Base-by-base conservation (phyloP, 2,329 filamentous ascomycete species). In the Neurospora sp. region DNA sequence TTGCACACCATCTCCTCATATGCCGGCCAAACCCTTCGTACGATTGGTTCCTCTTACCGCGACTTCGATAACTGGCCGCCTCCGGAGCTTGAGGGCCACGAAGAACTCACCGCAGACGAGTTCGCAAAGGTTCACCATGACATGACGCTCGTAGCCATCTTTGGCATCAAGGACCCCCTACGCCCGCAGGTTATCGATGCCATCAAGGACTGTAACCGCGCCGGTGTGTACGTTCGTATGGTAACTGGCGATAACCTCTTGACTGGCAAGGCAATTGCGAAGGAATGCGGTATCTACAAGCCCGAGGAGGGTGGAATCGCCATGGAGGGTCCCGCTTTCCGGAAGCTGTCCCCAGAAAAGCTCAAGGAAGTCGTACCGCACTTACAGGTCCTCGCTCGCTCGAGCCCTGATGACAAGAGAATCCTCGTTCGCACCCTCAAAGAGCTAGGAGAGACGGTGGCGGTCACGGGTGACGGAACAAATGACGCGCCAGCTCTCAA, bases 81-180 rank as follows among this genome's bases (percentile, higher is more conserved):
- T 3, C 72, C 70, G 69, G 75, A 76, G 67, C 72, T 76, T 6
- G 71, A 70, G 0, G 73, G 71, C 11, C 41, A 46, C 70, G 89
- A 87, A 19, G 82, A 88, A 4, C 91, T 94, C 12, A 62, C 23
- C 15, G 52, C 52, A 8, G 52, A 33, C 15, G 83, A 87, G 70
- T 83, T 86, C 72, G 81, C 84, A 71, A 86, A 89, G 52, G 78
- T 94, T 2, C 91, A 92, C 78, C 84, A 85, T 68, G 84, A 91
- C 69, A 92, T 95, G 87, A 88, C 86, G 4, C 91, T 93, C 81
- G 81, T 93, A 73, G 88, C 88, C 19, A 82, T 92, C 52, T 89
- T 91, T 67, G 91, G 90, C 74, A 92, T 93, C 76, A 89, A 92
- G 77, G 91, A 93, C 78, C 91, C 91, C 40, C 86, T 92, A 19